Evolutionary conservation across 768 basidiomycete genomes (phyloP), one percentile per base, ranked within the genome.

Genomic region (Lactarius evosmus): DNA sequence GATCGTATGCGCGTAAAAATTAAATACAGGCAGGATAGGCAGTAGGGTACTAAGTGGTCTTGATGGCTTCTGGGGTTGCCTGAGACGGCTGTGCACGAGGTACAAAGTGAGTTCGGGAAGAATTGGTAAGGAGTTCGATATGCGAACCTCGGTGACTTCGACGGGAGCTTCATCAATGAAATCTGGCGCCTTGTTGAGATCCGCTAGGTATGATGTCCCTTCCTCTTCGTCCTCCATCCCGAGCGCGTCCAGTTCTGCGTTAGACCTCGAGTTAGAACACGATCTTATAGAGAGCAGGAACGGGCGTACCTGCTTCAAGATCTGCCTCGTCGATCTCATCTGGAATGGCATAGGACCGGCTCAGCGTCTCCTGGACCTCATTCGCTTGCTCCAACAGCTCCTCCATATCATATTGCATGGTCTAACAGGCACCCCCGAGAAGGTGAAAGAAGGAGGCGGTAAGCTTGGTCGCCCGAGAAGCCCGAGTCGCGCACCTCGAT

Each of bases 251-350:
- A 99, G 82, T 77, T 99, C 97, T 98, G 72, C 22, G 52, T 36
- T 29, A 44, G 30, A 19, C 27, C 32, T 51, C 34, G 33, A 32
- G 30, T 30, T 25, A 25, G 22, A 55, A 52, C 44, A 38, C 11
- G 7, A 34, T n/a, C 50, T 66, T 1, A n/a, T 50, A 46, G 50
- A 58, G 22, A 16, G 44, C 51, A 32, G 57, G n/a, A 41, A 32
- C 50, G 51, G 16, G 72, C 84, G 54, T 71, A 90, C 96, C 96
- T 51, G 97, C 97, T 80, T 98, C 90, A 4, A 99, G 81, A 75
- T 98, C 97, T 8, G 91, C 93, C 74, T 99, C 97, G 75, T 99
- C 97, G 27, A 99, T 80, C 74, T 98, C 97, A 69, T 99, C 97
- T 17, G 97, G 97, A 0, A 98, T 92, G 16, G 89, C 92, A 74